Conservation (phyloP, 345 rosid species). For the Cardamine resedifolia region DNA sequence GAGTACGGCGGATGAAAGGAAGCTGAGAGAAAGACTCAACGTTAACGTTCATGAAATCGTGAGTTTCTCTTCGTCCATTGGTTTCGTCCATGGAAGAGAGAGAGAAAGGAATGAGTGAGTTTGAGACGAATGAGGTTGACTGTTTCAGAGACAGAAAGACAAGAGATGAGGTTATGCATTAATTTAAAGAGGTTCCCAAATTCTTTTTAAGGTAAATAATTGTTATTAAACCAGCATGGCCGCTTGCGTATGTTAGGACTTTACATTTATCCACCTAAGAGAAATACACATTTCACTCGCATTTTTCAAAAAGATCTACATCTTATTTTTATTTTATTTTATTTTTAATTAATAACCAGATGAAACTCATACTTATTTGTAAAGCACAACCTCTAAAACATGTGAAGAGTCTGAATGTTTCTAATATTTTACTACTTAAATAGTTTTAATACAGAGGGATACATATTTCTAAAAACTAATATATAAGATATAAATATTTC, state of each 20-base stretch:
- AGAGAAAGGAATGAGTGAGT: slow-evolving; percentile 14
- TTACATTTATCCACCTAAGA: slow-evolving; percentile 5
- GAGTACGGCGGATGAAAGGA: slow-evolving; percentile 70
- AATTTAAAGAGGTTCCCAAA: slow-evolving; percentile 35
- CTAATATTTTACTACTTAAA: neutral
- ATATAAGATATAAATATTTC: neutral
- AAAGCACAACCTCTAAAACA: no score
- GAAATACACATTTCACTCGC: neutral
- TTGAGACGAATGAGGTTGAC: slow-evolving; percentile 31
- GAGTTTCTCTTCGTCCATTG: slow-evolving; percentile 47
- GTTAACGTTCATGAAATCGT: slow-evolving; percentile 56
- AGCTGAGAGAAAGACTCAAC: slow-evolving; percentile 56
- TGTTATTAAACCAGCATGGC: slow-evolving; percentile 12
- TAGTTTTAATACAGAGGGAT: neutral
- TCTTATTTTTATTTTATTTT: no score
- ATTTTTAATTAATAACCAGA: neutral
- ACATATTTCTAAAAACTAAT: neutral
- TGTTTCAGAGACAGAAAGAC: slow-evolving; percentile 34
- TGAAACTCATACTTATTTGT: neutral
- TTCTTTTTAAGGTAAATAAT: slow-evolving; percentile 24
- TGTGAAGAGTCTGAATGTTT: no score
- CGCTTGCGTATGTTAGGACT: slow-evolving; percentile 9
- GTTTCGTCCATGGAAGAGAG: slow-evolving; percentile 40
- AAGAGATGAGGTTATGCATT: slow-evolving; percentile 31
- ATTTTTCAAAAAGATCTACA: neutral